Conservation (phyloP, 2,329 filamentous ascomycete genomes). For the Bipolaris victoriae region DNA sequence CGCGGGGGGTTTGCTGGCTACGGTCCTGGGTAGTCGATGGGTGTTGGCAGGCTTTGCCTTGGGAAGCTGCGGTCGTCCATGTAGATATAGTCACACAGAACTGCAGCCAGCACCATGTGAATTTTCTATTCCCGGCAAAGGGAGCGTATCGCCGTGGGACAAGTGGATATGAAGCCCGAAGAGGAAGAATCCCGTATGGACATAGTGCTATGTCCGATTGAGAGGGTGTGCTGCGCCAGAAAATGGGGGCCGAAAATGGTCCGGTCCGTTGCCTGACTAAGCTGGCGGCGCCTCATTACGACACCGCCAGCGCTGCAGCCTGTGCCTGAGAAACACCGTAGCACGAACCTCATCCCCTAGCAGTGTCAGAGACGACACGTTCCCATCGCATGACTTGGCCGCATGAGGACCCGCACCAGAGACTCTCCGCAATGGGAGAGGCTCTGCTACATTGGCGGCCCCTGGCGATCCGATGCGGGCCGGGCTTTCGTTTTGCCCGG, state of each 20-base stretch:
- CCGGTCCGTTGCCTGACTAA: conserved; percentile 20
- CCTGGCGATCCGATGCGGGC: conserved; percentile 24
- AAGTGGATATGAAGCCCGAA: no score
- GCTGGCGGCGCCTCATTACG: conserved; percentile 7
- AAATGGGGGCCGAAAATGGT: conserved; percentile 15
- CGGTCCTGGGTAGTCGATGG: no score
- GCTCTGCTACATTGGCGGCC: conserved; percentile 14
- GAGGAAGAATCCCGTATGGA: not conserved
- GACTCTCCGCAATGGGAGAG: conserved; percentile 11
- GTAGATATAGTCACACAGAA: not conserved
- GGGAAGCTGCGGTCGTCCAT: not conserved
- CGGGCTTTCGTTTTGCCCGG: conserved; percentile 18
- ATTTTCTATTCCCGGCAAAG: not conserved
- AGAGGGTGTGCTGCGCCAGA: not conserved
- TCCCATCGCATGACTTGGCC: conserved; percentile 10
- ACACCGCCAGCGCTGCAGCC: conserved; percentile 1
- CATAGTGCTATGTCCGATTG: not conserved
- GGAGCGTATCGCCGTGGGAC: not conserved
- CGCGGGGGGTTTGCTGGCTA: not conserved
- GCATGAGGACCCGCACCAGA: not conserved
- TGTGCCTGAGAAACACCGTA: not conserved
- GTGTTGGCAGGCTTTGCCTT: not conserved
- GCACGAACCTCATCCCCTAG: conserved; percentile 1
- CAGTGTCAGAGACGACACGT: not conserved
- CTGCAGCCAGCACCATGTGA: not conserved